Percentiles rank a stretch among this genome's conserved stretches.
Conservation (phyloP, 371 early-diverging fungal species). For the Basidiobolus meristosporus region DNA sequence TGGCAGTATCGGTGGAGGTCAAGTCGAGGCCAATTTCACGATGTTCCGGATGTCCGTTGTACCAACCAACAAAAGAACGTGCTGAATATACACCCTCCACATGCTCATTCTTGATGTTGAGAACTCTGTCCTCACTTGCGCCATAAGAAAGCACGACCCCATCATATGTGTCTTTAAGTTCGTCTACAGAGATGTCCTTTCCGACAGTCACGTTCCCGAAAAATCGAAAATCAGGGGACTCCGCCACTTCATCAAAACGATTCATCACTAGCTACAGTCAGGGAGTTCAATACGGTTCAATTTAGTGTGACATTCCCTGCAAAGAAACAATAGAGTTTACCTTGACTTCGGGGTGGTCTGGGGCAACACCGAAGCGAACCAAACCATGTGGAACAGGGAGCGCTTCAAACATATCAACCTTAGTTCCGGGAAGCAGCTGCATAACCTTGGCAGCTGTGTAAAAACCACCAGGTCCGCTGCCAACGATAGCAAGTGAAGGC, state of each 20-base stretch:
- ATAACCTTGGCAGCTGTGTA: conserved; percentile 60
- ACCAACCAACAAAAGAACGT: conserved; percentile 83
- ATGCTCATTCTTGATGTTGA: conserved; percentile 22
- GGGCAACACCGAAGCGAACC: conserved; percentile 94
- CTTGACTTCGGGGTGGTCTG: conserved; percentile 96
- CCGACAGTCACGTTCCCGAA: conserved; percentile 63
- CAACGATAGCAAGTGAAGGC: conserved; percentile 41
- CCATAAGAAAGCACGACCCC: conserved; percentile 80
- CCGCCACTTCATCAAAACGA: conserved; percentile 64
- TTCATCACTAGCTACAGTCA: conserved; percentile 47
- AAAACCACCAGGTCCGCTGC: conserved; percentile 84
- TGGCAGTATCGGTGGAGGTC: conserved; percentile 38
- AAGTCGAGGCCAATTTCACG: conserved; percentile 34
- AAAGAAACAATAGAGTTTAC: conserved; percentile 25
- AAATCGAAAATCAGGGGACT: conserved; percentile 48
- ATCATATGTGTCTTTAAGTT: conserved; percentile 45
- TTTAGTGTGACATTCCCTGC: too few species aligned
- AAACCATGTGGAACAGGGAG: conserved; percentile 82
- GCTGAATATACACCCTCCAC: conserved; percentile 51
- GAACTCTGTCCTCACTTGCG: conserved; percentile 44
- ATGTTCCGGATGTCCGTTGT: conserved; percentile 73
- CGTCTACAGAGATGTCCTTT: conserved; percentile 21
- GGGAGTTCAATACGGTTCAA: not conserved
- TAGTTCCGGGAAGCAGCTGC: conserved; percentile 20
- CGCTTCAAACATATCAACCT: conserved; percentile 77